Evolutionary conservation across 192 early-diverging fungal genomes (phyloP).

Genomic region (Coemansia sp.): DNA sequence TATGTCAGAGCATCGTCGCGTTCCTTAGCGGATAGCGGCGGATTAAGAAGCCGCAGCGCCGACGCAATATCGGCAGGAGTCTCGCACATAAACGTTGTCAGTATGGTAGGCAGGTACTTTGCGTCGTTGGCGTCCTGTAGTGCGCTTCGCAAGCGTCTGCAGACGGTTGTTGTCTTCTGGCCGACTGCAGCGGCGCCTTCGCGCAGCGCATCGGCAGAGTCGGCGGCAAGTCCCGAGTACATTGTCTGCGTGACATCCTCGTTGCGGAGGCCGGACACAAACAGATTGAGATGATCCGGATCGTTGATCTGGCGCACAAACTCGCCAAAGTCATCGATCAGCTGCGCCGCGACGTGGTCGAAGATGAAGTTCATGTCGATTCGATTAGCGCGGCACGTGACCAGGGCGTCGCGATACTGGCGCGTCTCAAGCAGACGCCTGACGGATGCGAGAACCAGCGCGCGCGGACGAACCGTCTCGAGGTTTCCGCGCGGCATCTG

Average conservation of each 20-base stretch:
- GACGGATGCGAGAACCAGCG: conserved; percentile 77
- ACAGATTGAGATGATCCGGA: conserved; percentile 87
- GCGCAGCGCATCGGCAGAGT: background rate
- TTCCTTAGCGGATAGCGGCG: conserved; percentile 44
- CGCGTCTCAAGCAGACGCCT: conserved; percentile 60
- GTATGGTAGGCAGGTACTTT: conserved; percentile 72
- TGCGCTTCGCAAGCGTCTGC: conserved; percentile 64
- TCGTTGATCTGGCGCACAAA: conserved; percentile 79
- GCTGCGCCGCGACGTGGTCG: conserved; percentile 72
- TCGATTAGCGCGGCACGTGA: conserved; percentile 81
- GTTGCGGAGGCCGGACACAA: conserved; percentile 77
- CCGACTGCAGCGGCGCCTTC: background rate
- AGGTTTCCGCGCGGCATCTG: conserved; percentile 97
- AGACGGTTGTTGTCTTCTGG: conserved; percentile 74
- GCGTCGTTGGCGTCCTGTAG: conserved; percentile 56
- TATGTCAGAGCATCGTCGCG: conserved; percentile 89
- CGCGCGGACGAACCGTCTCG: conserved; percentile 89
- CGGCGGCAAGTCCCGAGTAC: conserved; percentile 60
- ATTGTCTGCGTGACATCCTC: conserved; percentile 83
- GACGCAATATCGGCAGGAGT: conserved; percentile 78
- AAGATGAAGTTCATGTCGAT: conserved; percentile 92
- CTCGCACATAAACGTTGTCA: conserved; percentile 84
- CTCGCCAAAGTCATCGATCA: conserved; percentile 64
- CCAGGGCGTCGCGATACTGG: conserved; percentile 79
- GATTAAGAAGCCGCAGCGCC: conserved; percentile 66